A percentile compares a stretch with the other conserved stretches of the same genome.
Evolutionary conservation across 73 alveolate species (phyloP).

Genomic region (Tetrahymena thermophila): DNA sequence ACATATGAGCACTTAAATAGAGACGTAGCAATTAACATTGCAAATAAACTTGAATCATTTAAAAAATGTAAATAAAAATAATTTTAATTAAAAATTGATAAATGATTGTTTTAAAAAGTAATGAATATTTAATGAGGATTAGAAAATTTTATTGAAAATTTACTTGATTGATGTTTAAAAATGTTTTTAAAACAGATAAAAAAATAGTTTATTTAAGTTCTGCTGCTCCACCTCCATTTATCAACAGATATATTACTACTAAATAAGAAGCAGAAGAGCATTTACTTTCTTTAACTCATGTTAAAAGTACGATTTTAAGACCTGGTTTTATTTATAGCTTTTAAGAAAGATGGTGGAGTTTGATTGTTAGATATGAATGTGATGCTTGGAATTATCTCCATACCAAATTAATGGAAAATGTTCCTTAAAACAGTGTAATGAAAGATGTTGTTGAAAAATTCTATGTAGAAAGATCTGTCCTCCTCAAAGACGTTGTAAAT

Average conservation of each 20-base stretch:
- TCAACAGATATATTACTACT: constrained; percentile 24
- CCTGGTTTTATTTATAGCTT: constrained; percentile 39
- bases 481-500: not conserved
- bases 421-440: not conserved
- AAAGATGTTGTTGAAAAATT: not conserved
- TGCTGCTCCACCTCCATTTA: constrained; percentile 38
- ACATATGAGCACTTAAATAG: not conserved
- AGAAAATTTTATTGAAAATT: not conserved
- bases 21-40: not conserved
- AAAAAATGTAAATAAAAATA: not conserved
- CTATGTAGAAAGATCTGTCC: not conserved
- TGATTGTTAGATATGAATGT: not conserved
- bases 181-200: not conserved
- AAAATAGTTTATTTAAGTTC: constrained; percentile 32
- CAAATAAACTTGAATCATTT: not conserved
- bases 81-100: not conserved
- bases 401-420: not conserved
- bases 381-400: constrained; percentile 17
- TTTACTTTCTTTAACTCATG: not conserved
- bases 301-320: constrained; percentile 7
- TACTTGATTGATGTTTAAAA: not conserved
- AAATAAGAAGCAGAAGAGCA: constrained; percentile 42
- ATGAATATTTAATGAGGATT: not conserved
- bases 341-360: constrained; percentile 24
- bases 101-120: not conserved